Conservation (phyloP, 2,329 filamentous ascomycete species). For the Hirsutella minnesotensis region DNA sequence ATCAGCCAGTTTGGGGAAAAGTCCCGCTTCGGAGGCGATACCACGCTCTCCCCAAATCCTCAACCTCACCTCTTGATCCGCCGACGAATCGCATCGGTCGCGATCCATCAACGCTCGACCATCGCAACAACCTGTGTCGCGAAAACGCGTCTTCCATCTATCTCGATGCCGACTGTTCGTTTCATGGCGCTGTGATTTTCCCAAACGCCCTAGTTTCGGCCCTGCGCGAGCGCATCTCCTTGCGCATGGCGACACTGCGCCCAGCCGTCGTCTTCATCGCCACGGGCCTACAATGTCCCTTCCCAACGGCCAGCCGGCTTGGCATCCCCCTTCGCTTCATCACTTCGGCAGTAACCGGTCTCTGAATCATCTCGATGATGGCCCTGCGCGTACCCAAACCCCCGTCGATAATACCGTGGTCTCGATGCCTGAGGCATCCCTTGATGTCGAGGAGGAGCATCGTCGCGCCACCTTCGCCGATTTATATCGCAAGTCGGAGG, state of each 20-base stretch:
- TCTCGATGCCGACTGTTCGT: conserved; percentile 37
- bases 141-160: conserved; percentile 35
- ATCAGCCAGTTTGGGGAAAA: conserved; percentile 10
- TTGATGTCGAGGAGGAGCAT: conserved; percentile 54
- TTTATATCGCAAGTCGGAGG: conserved; percentile 65
- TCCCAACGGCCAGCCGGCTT: conserved; percentile 53
- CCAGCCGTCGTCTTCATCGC: conserved; percentile 35
- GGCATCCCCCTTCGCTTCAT: conserved; percentile 46
- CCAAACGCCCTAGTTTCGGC: conserved; percentile 32
- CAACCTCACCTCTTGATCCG: conserved; percentile 44
- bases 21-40: conserved; percentile 28
- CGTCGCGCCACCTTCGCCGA: conserved; percentile 65
- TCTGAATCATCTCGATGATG: conserved; percentile 51
- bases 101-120: conserved; percentile 40
- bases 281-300: conserved; percentile 50
- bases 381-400: conserved; percentile 36
- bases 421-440: conserved; percentile 49
- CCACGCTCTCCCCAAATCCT: conserved; percentile 27
- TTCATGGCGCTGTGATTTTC: conserved; percentile 36
- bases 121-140: conserved; percentile 26
- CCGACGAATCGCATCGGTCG: conserved; percentile 35
- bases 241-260: conserved; percentile 45
- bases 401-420: conserved; percentile 35
- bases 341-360: conserved; percentile 34
- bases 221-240: conserved; percentile 38